phyloP scores from a whole-genome alignment of 1,139 yeast species.

The Geotrichum restrictum region DNA sequence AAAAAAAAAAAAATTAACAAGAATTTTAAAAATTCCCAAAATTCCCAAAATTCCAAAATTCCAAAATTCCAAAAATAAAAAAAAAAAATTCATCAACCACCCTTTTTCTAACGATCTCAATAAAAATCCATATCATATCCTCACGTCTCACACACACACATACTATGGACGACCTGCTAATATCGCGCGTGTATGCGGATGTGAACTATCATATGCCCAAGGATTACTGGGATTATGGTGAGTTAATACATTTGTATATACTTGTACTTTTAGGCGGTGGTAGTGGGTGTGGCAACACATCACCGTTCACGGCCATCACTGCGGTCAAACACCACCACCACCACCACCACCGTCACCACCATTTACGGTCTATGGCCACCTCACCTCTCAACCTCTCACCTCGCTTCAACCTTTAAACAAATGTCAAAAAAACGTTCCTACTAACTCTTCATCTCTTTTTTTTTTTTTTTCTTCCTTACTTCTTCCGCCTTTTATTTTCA shows the following conservation, averaged over 20 bases:
- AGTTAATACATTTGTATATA: conserved; percentile 23
- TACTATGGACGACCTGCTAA: conserved; percentile 27
- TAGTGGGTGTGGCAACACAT: neutral
- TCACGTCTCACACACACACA: too few relatives aligned
- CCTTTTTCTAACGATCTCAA: too few relatives aligned
- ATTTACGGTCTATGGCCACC: neutral
- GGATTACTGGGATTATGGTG: conserved; percentile 81
- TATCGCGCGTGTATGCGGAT: conserved; percentile 75
- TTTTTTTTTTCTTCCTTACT: neutral
- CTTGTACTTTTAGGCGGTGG: neutral
- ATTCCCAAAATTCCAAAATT: too few relatives aligned
- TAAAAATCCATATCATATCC: too few relatives aligned
- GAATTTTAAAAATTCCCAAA: too few relatives aligned
- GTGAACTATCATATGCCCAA: conserved; percentile 69
- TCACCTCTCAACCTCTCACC: too few relatives aligned
- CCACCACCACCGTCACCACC: neutral
- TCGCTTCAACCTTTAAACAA: too few relatives aligned
- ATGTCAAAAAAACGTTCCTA: too few relatives aligned
- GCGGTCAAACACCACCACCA: neutral
- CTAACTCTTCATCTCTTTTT: too few relatives aligned
- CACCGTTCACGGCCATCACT: neutral
- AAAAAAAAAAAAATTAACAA: too few relatives aligned
- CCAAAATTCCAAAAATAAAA: too few relatives aligned
- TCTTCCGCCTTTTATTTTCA: neutral
- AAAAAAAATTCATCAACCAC: too few relatives aligned